Base-by-base conservation (phyloP, 768 basidiomycete species). In the Xerocomus potaroensis region DNA sequence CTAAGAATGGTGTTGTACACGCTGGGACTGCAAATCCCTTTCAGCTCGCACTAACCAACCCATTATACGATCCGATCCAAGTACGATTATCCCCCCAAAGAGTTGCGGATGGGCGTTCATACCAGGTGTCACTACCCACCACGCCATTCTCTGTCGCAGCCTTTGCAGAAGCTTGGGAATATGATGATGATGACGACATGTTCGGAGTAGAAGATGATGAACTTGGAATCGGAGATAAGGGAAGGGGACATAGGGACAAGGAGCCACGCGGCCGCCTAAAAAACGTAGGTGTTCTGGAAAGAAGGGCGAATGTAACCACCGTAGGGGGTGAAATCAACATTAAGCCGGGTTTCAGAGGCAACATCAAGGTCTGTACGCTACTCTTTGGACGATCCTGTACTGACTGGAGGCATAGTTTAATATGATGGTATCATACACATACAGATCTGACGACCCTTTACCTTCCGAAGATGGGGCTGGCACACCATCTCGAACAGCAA, bases 161-260 rank as follows among this genome's bases (percentile, higher is more conserved):
- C 3, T 94, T 87, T 60, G 91, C 91, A 15, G 96, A 98, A 63
- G 91, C 91, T 27, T 98, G 95, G 95, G 93, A 98, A 65, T 96
- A 93, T 51, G 95, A 96, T 44, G 93, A 93, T 48, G 92, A 95
- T 48, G 92, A 91, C 27, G 77, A 76, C 35, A 88, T 90, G 87
- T 84, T 85, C 57, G 80, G 78, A 30, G 61, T 65, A 31, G 67
- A 70, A 32, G 73, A 71, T 21, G 72, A 72, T 36, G 69, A 67
- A 27, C 55, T 69, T 45, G 54, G 66, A 10, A 56, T 67, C 24
- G 62, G 56, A 55, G 69, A 58, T 50, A 62, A 30, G 50, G 72
- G 58, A 55, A 72, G 51, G 62, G 69, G 32, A 62, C 67, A 50
- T 72, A 77, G 56, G 68, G 71, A 59, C 5, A 79, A 77, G 56